phyloP scores from a whole-genome alignment of 148 eudicot species.

The Pharnaceum exiguum region DNA sequence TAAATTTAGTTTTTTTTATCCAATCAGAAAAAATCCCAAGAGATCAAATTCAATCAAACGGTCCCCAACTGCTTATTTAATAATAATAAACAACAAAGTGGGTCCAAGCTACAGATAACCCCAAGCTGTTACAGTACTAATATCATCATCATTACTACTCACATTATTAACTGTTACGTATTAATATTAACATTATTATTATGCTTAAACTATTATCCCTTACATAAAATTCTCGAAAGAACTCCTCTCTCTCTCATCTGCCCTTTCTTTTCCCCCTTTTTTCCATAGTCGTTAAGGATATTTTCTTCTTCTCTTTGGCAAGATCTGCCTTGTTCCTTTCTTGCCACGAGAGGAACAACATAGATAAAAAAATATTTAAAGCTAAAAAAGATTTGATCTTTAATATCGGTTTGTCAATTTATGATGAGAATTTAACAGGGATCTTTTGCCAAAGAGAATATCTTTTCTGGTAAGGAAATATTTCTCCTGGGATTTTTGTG shows the following conservation, averaged over 20 bases:
- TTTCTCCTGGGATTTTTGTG: not conserved
- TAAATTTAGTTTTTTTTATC: not conserved
- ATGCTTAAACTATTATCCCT: too few relatives aligned
- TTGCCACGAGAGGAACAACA: conserved; percentile 20
- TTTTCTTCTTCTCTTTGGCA: conserved; percentile 21
- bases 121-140: conserved; percentile 13
- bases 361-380: not conserved
- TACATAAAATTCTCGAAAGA: too few relatives aligned
- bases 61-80: conserved; percentile 4
- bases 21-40: not conserved
- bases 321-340: conserved; percentile 35
- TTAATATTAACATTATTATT: too few relatives aligned
- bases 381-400: conserved; percentile 2
- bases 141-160: too few relatives aligned
- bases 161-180: too few relatives aligned
- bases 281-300: not conserved
- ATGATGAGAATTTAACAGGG: conserved; percentile 10
- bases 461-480: conserved; percentile 2
- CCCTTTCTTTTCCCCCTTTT: not conserved
- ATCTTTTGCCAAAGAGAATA: conserved; percentile 18
- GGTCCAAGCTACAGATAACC: conserved; percentile 30
- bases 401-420: not conserved
- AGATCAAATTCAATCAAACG: conserved; percentile 11
- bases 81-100: too few relatives aligned
- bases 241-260: conserved; percentile 4